Conservation (phyloP, 805 yeast species). For the Phaffomyces opuntiae region DNA sequence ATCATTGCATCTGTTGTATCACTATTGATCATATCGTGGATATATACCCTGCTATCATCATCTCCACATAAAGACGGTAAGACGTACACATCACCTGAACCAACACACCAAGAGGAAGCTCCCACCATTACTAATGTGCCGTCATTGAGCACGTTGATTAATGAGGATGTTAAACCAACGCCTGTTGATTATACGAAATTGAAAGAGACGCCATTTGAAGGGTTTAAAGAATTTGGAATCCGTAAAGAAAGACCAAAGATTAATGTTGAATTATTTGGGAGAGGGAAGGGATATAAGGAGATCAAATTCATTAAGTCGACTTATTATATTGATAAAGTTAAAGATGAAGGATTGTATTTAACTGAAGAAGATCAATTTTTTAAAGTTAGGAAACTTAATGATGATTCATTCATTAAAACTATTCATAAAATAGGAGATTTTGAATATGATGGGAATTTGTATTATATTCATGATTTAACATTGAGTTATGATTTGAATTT, state of each 20-base stretch:
- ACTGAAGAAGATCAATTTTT: constrained; percentile 15
- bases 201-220: background rate
- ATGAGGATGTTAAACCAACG: background rate
- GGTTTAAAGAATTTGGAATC: constrained; percentile 5
- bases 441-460: constrained; percentile 31
- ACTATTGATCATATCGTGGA: constrained; percentile 2
- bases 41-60: constrained; percentile 1
- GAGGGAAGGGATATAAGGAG: constrained; percentile 1
- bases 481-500: constrained; percentile 39
- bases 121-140: background rate
- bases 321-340: constrained; percentile 15
- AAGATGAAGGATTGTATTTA: constrained; percentile 40
- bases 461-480: constrained; percentile 33
- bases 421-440: constrained; percentile 30
- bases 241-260: constrained; percentile 8
- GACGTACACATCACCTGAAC: background rate
- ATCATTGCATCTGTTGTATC: background rate
- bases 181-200: background rate
- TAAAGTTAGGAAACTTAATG: constrained; percentile 27
- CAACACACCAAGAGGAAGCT: background rate
- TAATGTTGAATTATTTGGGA: constrained; percentile 1
- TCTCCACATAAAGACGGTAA: background rate
- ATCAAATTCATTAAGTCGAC: constrained; percentile 24
- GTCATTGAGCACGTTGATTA: background rate
- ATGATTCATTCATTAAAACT: constrained; percentile 15